Evolutionary conservation across 176 grass and related monocot species (phyloP).

Genomic region (Oropetium thomaeum): DNA sequence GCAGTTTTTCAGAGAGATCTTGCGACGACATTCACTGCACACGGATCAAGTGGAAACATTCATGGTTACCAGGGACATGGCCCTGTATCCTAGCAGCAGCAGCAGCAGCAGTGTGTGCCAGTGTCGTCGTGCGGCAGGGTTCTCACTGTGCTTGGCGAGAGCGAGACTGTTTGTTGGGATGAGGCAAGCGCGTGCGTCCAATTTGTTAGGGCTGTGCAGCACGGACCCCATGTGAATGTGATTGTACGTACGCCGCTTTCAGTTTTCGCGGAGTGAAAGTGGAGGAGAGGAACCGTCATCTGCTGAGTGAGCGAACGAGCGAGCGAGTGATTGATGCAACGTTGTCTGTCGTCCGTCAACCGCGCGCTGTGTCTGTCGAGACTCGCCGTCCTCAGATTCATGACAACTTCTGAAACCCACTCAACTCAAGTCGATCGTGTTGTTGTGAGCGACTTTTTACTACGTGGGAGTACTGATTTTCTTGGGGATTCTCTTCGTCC

Average conservation of each 20-base stretch:
- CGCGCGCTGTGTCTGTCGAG: not conserved
- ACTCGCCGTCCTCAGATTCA: slow-evolving; percentile 35
- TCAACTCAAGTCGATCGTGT: too few relatives aligned
- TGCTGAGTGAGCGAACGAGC: not conserved
- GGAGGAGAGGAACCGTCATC: slow-evolving; percentile 15
- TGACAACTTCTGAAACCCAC: not conserved
- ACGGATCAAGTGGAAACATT: not conserved
- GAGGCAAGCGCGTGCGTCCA: slow-evolving; percentile 15
- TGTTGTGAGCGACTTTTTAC: too few relatives aligned
- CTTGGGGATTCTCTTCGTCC: not conserved
- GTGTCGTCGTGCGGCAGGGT: not conserved
- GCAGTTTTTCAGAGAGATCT: not conserved
- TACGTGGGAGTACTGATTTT: too few relatives aligned
- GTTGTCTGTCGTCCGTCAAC: too few relatives aligned
- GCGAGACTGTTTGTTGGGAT: not conserved
- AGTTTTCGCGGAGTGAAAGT: not conserved
- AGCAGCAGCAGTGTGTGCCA: too few relatives aligned
- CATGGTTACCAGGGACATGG: not conserved
- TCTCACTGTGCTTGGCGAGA: not conserved
- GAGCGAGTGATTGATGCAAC: slow-evolving; percentile 21
- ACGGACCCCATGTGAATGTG: not conserved
- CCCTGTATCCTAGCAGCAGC: not conserved
- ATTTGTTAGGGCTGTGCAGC: not conserved
- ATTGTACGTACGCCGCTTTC: slow-evolving; percentile 2
- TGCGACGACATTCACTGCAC: not conserved